phyloP scores from a whole-genome alignment of 2,329 filamentous ascomycete genomes.

The Hypoxylon sp. region DNA sequence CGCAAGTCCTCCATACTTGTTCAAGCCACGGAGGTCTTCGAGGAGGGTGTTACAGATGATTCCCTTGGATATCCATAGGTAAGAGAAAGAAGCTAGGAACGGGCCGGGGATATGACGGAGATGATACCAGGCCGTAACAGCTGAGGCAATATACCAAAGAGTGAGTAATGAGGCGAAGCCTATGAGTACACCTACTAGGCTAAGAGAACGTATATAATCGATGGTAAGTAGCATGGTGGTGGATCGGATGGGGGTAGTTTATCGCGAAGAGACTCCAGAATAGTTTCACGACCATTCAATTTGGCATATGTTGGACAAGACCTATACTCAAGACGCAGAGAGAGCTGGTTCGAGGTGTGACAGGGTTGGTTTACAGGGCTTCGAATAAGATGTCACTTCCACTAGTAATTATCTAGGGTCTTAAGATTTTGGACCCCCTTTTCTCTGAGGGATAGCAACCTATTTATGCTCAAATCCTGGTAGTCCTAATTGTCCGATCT shows the following conservation, averaged over 20 bases:
- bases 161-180: conserved; percentile 8
- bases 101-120: conserved; percentile 57
- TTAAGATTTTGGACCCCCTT: no score
- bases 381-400: no score
- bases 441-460: no score
- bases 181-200: background rate
- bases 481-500: no score
- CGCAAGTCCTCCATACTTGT: conserved; percentile 50
- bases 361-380: no score
- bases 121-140: conserved; percentile 48
- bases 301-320: background rate
- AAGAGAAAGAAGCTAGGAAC: conserved; percentile 52
- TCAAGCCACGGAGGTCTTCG: conserved; percentile 26
- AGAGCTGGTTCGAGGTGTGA: no score
- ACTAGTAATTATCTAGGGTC: no score
- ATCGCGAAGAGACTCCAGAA: background rate
- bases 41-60: conserved; percentile 20
- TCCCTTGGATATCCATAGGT: conserved; percentile 54
- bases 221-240: conserved; percentile 7
- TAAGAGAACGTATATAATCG: conserved; percentile 8
- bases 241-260: background rate
- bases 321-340: background rate
- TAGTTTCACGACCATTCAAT: background rate
- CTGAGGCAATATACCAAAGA: conserved; percentile 31
- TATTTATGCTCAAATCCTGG: no score